Percentiles rank a stretch among this genome's conserved stretches.
These are phyloP conservation scores for Uronychia binucleata DNA, from an alignment of 73 alveolate genomes.

Conservation along the genomic window DNA sequence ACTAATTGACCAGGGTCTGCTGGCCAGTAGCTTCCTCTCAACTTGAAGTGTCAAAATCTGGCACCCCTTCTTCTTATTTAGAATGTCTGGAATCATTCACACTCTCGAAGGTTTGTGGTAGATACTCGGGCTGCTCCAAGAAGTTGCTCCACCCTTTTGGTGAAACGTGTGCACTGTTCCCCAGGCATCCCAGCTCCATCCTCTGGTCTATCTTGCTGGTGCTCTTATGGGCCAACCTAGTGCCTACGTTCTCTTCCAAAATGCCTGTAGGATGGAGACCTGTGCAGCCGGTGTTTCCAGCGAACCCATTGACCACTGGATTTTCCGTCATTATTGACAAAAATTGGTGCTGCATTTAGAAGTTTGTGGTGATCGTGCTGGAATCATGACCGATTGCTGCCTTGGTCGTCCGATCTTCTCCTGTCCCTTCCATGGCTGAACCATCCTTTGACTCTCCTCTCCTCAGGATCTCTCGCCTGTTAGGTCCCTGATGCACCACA, in stretches of 20 bases:
- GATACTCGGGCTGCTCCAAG: too few relatives aligned
- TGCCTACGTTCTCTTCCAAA: background rate
- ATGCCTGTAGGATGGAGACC: background rate
- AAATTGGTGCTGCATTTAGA: background rate
- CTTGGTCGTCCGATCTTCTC: background rate
- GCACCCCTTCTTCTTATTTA: too few relatives aligned
- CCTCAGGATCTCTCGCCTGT: background rate
- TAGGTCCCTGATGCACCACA: background rate
- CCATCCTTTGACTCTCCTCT: background rate
- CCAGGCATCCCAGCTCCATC: too few relatives aligned
- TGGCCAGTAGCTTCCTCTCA: too few relatives aligned
- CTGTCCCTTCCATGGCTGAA: background rate
- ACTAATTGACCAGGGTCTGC: too few relatives aligned
- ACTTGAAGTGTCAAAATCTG: too few relatives aligned
- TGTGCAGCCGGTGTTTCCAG: background rate
- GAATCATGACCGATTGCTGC: background rate
- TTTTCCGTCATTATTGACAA: background rate
- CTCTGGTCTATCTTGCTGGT: too few relatives aligned
- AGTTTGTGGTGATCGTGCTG: background rate
- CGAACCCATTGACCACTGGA: background rate
- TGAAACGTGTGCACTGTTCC: too few relatives aligned
- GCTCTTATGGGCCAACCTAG: too few relatives aligned
- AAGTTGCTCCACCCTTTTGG: too few relatives aligned
- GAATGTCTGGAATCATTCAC: too few relatives aligned
- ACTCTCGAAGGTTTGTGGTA: too few relatives aligned